Evolutionary conservation across 805 yeast species (phyloP).

Genomic region (Myxozyma neglecta): DNA sequence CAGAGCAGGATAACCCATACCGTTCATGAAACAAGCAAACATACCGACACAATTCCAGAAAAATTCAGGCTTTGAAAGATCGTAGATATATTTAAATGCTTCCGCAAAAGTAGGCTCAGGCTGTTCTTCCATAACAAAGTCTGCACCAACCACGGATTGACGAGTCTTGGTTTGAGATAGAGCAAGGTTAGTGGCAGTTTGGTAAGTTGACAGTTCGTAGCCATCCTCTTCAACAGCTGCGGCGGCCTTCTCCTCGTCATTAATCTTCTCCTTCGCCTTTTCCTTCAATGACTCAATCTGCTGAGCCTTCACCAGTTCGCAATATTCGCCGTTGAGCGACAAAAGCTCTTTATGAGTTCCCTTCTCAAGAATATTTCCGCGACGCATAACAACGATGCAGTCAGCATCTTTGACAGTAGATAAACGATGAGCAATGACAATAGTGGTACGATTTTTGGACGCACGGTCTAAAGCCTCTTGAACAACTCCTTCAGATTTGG

Average conservation of each 20-base stretch:
- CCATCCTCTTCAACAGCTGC: constrained; percentile 6
- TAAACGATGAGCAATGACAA: constrained; percentile 54
- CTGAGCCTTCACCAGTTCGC: constrained; percentile 38
- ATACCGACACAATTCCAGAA: constrained; percentile 20
- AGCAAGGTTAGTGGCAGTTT: background rate
- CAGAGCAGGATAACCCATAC: constrained; percentile 29
- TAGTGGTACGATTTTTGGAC: constrained; percentile 45
- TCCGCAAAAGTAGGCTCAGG: constrained; percentile 15
- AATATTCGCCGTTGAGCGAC: constrained; percentile 33
- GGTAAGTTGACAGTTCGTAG: constrained; percentile 12
- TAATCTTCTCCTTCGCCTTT: constrained; percentile 23
- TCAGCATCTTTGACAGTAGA: constrained; percentile 54
- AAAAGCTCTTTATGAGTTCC: constrained; percentile 41
- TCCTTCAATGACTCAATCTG: constrained; percentile 29
- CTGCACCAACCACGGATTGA: background rate
- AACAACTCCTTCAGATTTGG: constrained; percentile 60
- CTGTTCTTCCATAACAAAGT: constrained; percentile 1
- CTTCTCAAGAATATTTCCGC: constrained; percentile 48
- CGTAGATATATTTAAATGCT: constrained; percentile 21
- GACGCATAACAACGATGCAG: constrained; percentile 47
- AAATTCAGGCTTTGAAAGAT: constrained; percentile 27
- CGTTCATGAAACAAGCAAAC: constrained; percentile 26
- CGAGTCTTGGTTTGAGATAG: constrained; percentile 21
- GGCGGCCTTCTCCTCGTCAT: constrained; percentile 16
- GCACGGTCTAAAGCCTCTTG: constrained; percentile 50